Conservation (phyloP, 305 asterid species). For the Ilex paraguariensis region DNA sequence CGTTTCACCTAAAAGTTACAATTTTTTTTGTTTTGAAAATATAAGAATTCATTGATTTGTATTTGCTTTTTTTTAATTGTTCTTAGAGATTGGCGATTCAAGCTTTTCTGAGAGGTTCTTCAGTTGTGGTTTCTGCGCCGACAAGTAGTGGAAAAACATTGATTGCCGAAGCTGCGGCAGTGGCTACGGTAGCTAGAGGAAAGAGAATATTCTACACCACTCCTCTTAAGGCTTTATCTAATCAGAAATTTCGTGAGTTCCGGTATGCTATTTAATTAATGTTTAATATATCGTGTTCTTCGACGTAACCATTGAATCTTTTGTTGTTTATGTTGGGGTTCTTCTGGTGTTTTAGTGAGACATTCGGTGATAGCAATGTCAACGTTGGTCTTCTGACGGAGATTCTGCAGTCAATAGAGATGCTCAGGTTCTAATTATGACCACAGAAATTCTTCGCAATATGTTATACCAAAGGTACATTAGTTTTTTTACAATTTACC, state of each 20-base stretch:
- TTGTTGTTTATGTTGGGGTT: slow-evolving; percentile 2
- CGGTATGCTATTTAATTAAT: slow-evolving; percentile 35
- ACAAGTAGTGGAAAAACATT: slow-evolving; percentile 99
- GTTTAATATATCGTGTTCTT: too few relatives aligned
- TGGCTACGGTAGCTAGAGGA: slow-evolving; percentile 86
- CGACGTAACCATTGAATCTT: neutral
- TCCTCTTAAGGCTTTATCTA: slow-evolving; percentile 94
- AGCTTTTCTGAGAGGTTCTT: slow-evolving; percentile 91
- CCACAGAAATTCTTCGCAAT: slow-evolving; percentile 95
- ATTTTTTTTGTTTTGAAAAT: neutral
- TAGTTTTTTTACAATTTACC: slow-evolving; percentile 13
- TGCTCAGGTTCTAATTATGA: slow-evolving; percentile 94
- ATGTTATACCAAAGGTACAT: slow-evolving; percentile 88
- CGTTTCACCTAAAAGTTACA: too few relatives aligned
- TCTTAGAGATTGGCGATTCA: slow-evolving; percentile 66
- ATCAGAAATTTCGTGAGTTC: slow-evolving; percentile 97
- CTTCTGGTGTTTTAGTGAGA: slow-evolving; percentile 44
- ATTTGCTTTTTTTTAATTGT: neutral
- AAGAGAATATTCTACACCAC: slow-evolving; percentile 92
- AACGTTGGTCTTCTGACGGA: slow-evolving; percentile 98
- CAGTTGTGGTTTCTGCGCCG: slow-evolving; percentile 98
- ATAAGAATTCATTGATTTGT: neutral
- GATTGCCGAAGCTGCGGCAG: slow-evolving; percentile 98
- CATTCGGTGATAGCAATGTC: slow-evolving; percentile 89
- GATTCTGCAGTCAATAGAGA: slow-evolving; percentile 96